Base-by-base conservation (phyloP, 176 grass and related monocot genomes). In the Aegilops longissima region DNA sequence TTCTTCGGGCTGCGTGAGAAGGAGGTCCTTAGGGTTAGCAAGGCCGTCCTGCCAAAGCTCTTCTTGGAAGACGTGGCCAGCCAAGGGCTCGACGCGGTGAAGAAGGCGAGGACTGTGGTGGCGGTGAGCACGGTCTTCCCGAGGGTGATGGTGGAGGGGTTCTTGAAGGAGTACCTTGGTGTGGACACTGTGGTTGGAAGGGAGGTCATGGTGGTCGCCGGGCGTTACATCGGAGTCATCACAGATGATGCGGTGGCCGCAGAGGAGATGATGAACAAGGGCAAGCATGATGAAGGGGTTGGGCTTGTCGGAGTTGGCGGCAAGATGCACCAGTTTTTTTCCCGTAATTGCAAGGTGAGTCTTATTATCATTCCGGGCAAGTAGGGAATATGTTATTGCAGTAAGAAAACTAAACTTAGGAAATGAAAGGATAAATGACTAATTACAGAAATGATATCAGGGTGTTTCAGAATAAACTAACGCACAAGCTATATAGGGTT, bases 71-170 rank as follows among this genome's bases (percentile, higher is more conserved):
- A 93, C 10, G 85, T 87, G 40, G 61, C 84, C 63, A 49, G 56
- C 91, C 93, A 95, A 20, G 95, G 93, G 8, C 90, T 88, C 0
- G 89, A 93, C 21, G 70, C 87, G 13, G 56, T 93, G 58, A 80
- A 66, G 82, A 81, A 87, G 27, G 90, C 82, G 2, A 86, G 39
- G 70, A 88, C 12, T 65, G 86, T 88, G 31, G 79, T 97, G 6
- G 92, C 80, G 7, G 85, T 95, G 11, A 92, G 82, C n/a, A 47
- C 54, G 12, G 21, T 9, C 44, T 79, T 97, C 58, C 95, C 95
- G 3, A 86, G 84, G 79, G 81, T 97, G 29, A 97, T 97, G 95
- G 82, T 92, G 49, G 87, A 97, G 61, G 82, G 61, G 36, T 97
- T 95, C 83, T 51, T 95, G 20, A 87, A 86, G 76, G 95, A 93